These are phyloP conservation scores for Ceratobasidium sp. DNA, from an alignment of 1,284 basidiomycete genomes.

Conservation along the genomic window DNA sequence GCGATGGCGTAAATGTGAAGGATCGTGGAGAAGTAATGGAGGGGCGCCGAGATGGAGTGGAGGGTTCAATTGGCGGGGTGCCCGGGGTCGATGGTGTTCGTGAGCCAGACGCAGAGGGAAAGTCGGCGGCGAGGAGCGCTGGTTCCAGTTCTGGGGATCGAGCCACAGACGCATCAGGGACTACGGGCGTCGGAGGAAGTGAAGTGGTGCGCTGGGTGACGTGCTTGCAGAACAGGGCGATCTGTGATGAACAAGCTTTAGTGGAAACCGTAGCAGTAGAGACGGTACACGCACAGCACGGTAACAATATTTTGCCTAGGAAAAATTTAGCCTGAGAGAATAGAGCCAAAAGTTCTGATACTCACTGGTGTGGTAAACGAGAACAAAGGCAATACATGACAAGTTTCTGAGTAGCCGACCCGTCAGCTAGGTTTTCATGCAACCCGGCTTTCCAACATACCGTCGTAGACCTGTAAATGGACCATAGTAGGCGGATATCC, in stretches of 20 bases:
- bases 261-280: conserved; percentile 45
- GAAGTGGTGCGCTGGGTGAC: conserved; percentile 48
- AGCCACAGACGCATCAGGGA: conserved; percentile 1
- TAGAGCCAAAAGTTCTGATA: not conserved
- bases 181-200: conserved; percentile 35
- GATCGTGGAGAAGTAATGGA: conserved; percentile 23
- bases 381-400: conserved; percentile 56
- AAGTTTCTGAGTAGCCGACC: conserved; percentile 42
- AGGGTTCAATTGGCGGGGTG: not conserved
- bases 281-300: conserved; percentile 43
- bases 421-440: not conserved
- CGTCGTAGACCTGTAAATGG: conserved; percentile 78
- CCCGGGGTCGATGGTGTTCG: not conserved
- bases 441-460: conserved; percentile 43
- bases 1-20: conserved; percentile 12
- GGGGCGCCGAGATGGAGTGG: conserved; percentile 1
- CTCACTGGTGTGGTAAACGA: conserved; percentile 47
- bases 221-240: conserved; percentile 53
- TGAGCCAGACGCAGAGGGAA: not conserved
- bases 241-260: conserved; percentile 44
- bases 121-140: not conserved
- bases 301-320: conserved; percentile 67
- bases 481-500: conserved; percentile 74
- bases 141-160: conserved; percentile 16
- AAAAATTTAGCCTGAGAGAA: conserved; percentile 69